A percentile compares a stretch with the other conserved stretches of the same genome.
These are phyloP conservation scores for Galeopsis tetrahit DNA, from an alignment of 257 asterid species.

Conservation along the genomic window DNA sequence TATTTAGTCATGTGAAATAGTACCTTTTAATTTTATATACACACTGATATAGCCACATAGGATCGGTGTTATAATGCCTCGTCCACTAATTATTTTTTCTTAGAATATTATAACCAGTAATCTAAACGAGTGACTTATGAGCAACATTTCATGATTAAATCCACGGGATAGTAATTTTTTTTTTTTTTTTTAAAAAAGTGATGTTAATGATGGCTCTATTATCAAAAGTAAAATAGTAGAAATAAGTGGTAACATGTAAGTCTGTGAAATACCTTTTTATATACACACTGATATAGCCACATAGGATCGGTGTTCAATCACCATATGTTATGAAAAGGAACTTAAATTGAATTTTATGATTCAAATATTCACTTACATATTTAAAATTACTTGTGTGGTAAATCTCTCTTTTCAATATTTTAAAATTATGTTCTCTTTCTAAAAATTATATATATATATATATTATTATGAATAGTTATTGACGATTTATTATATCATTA, in stretches of 20 bases:
- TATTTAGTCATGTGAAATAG: not conserved
- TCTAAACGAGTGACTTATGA: constrained; percentile 5
- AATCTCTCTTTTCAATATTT: too few relatives aligned
- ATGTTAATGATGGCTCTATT: not conserved
- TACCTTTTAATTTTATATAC: not conserved
- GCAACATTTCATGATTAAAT: not conserved
- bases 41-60: not conserved
- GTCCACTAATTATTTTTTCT: too few relatives aligned
- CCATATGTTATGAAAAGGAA: too few relatives aligned
- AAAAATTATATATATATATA: too few relatives aligned
- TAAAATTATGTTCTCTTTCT: too few relatives aligned
- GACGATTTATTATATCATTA: too few relatives aligned
- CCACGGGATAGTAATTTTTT: not conserved
- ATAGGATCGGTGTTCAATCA: too few relatives aligned
- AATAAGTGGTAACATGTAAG: not conserved
- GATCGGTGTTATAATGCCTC: too few relatives aligned
- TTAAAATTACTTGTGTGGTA: too few relatives aligned
- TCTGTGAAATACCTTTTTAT: not conserved
- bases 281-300: not conserved
- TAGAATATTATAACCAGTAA: not conserved
- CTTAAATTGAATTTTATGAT: too few relatives aligned
- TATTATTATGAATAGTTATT: too few relatives aligned
- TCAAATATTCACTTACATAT: too few relatives aligned
- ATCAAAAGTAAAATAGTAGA: not conserved
- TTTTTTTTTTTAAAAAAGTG: not conserved